A percentile compares a stretch with the other conserved stretches of the same genome.
Evolutionary conservation across 768 basidiomycete genomes (phyloP).

Genomic region (Pleurotus djamor): DNA sequence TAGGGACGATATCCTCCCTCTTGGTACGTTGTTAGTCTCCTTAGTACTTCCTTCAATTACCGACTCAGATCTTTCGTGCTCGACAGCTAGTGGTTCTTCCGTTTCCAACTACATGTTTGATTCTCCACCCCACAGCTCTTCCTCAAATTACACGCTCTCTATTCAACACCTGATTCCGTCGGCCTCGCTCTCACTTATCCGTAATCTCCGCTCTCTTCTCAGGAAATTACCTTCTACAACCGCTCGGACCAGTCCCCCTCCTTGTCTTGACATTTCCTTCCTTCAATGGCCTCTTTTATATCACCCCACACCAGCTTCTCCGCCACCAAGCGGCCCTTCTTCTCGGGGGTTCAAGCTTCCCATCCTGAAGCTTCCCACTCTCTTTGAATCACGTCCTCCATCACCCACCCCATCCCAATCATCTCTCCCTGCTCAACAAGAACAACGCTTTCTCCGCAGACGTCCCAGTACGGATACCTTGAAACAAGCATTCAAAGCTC

Average conservation of each 20-base stretch:
- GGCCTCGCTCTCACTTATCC: neutral
- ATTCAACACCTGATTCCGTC: neutral
- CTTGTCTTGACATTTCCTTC: neutral
- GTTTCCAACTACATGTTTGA: neutral
- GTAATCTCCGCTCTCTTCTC: neutral
- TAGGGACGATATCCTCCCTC: neutral
- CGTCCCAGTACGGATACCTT: neutral
- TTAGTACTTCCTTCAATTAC: neutral
- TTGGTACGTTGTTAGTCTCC: neutral
- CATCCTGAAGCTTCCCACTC: neutral
- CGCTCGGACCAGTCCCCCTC: neutral
- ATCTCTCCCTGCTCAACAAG: neutral
- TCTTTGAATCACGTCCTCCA: neutral
- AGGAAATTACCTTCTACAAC: neutral
- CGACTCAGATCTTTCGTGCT: neutral
- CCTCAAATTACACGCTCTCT: neutral
- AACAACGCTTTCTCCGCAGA: neutral
- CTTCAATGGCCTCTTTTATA: neutral
- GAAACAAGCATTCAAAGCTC: too few species aligned
- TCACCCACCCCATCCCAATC: neutral
- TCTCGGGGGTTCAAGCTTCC: neutral
- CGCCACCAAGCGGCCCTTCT: too few species aligned
- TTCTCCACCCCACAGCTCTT: neutral
- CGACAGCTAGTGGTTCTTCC: neutral
- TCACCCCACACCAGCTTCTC: neutral